Evolutionary conservation across 148 eudicot genomes (phyloP), one percentile per base, ranked within the genome.

Genomic region (Pouteria glomerata): DNA sequence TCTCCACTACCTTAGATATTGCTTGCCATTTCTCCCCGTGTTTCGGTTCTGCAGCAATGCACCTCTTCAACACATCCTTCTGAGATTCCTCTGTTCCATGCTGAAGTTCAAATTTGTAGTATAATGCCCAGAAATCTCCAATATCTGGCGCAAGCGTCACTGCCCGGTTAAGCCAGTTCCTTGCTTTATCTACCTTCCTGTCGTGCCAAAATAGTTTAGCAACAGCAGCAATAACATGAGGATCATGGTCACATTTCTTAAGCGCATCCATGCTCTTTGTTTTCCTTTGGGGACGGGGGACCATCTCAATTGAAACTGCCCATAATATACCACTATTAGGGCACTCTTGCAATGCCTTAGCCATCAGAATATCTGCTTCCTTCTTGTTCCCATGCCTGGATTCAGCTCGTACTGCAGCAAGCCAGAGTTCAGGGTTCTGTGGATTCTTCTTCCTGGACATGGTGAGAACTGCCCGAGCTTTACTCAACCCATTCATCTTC

Each of bases 21-120:
- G 84, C 78, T 74, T 91, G 96, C 97, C 98, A 94, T 71, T 79
- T 94, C 83, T 94, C 98, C 21, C 98, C 98, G 66, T 91, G 96
- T 85, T 94, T 91, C 1, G 97, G 98, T 67, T 94, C 96, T 19
- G 96, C 96, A 59, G 87, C 85, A 66, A 89, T 75, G 59, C 98
- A 94, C 65, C 96, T 89, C 70, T 78, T 88, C 82, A 94, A 33
- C 16, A 91, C 97, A 48, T 89, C 96, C 79, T 76, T 91, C 72
- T 89, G 96, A 51, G 45, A 77, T n/a, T 91, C 98, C 73, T 91
- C 97, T 1, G 74, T 84, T 18, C 98, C 97, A 61, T 94, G 93
- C 69, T 94, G 93, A 56, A 82, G 78, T 71, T 94, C 98, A 77
- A 91, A 91, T 74, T 91, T 91, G 66, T 91, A 88, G 57, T 78